Evolutionary conservation across 495 filamentous ascomycete species (phyloP).

Genomic region (Mycothermus thermophilus): DNA sequence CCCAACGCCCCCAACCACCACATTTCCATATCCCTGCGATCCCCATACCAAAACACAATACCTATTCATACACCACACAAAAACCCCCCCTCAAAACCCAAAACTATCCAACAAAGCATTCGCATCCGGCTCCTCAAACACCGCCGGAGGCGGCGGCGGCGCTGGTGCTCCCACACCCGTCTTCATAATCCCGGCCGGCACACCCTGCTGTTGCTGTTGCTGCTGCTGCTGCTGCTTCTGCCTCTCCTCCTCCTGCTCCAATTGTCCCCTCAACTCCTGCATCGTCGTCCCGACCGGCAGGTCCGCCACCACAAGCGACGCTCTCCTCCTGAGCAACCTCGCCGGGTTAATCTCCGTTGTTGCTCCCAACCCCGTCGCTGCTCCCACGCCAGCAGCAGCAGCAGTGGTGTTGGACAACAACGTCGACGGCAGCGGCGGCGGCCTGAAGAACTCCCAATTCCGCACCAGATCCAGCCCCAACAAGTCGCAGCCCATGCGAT

Average conservation of each 20-base stretch:
- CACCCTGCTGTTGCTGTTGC: constrained; percentile 47
- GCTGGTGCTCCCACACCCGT: constrained; percentile 38
- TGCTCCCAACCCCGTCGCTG: constrained; percentile 20
- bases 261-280: constrained; percentile 27
- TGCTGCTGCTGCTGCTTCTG: constrained; percentile 24
- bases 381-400: constrained; percentile 18
- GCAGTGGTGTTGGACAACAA: too few relatives aligned
- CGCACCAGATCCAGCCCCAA: constrained; percentile 74
- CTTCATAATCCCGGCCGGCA: constrained; percentile 35
- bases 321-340: constrained; percentile 54
- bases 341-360: constrained; percentile 46
- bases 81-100: constrained; percentile 55
- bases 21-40: too few relatives aligned
- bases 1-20: too few relatives aligned
- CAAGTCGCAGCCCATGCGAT: constrained; percentile 93
- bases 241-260: background rate
- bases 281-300: constrained; percentile 32
- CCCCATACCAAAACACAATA: too few relatives aligned
- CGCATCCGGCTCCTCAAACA: constrained; percentile 82
- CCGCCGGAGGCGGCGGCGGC: constrained; percentile 54
- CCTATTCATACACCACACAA: too few relatives aligned
- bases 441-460: constrained; percentile 74
- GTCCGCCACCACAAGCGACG: constrained; percentile 71
- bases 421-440: constrained; percentile 4
- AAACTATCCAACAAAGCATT: constrained; percentile 71